Conservation (phyloP, 495 filamentous ascomycete genomes). For the Hamigera avellanea region DNA sequence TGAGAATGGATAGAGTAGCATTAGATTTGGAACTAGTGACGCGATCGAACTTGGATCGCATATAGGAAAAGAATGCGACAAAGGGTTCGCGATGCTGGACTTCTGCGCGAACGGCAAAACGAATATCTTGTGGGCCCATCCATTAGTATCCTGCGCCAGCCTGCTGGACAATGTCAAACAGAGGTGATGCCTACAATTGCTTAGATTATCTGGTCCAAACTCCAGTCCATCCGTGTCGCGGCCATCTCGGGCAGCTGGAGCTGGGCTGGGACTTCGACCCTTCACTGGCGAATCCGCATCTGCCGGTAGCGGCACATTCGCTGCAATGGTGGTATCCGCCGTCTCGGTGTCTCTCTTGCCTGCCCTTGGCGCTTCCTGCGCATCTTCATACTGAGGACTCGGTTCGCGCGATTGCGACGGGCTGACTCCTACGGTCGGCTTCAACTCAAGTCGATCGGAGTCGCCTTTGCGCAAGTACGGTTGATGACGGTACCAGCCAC, state of each 20-base stretch:
- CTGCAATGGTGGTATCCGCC: conserved; percentile 43
- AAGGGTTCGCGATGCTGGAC: conserved; percentile 81
- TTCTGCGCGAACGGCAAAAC: conserved; percentile 75
- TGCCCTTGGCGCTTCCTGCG: conserved; percentile 25
- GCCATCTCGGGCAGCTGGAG: conserved; percentile 16
- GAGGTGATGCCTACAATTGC: conserved; percentile 41
- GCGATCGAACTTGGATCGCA: conserved; percentile 42
- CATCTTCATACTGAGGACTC: conserved; percentile 46
- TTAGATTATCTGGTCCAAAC: conserved; percentile 32
- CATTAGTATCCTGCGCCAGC: conserved; percentile 26
- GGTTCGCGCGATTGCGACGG: conserved; percentile 40
- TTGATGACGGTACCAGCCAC: conserved; percentile 51
- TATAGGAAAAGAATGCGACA: conserved; percentile 54
- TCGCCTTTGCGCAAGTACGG: conserved; percentile 30
- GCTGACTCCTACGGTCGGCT: conserved; percentile 31
- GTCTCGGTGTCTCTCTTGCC: conserved; percentile 20
- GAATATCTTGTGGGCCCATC: conserved; percentile 50
- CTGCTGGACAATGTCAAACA: conserved; percentile 15
- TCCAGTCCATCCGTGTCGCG: conserved; percentile 19
- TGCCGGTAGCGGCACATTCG: conserved; percentile 43
- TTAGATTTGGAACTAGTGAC: conserved; percentile 51
- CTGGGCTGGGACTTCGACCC: conserved; percentile 39
- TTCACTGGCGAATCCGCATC: conserved; percentile 41
- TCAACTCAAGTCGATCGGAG: conserved; percentile 22
- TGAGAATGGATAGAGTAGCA: conserved; percentile 46